phyloP scores from a whole-genome alignment of 495 filamentous ascomycete species.

The Penicillium malachiteum region DNA sequence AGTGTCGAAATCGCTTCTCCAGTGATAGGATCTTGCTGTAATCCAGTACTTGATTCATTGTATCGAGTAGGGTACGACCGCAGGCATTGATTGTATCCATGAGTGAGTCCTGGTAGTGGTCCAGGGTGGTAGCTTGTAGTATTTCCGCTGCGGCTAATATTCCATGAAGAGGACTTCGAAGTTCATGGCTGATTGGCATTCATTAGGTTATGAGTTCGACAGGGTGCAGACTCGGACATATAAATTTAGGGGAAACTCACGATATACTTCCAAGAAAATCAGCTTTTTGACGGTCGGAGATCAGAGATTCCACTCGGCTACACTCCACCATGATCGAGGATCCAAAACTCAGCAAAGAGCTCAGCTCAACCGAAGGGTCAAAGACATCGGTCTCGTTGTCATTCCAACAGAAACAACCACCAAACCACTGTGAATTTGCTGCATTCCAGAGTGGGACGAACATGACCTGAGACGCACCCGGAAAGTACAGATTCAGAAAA shows the following conservation, averaged over 20 bases:
- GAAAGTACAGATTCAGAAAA: slow-evolving; percentile 42
- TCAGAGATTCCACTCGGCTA: slow-evolving; percentile 55
- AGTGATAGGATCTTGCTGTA: slow-evolving; percentile 20
- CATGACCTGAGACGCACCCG: slow-evolving; percentile 38
- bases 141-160: slow-evolving; percentile 72
- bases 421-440: slow-evolving; percentile 64
- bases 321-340: slow-evolving; percentile 67
- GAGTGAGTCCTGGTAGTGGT: slow-evolving; percentile 56
- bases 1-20: slow-evolving; percentile 11
- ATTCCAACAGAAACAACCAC: slow-evolving; percentile 65
- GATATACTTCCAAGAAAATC: slow-evolving; percentile 75
- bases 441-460: slow-evolving; percentile 65
- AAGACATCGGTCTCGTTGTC: slow-evolving; percentile 37
- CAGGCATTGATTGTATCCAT: slow-evolving; percentile 72
- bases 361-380: slow-evolving; percentile 36
- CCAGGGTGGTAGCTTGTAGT: slow-evolving; percentile 36
- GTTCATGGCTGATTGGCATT: slow-evolving; percentile 55
- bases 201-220: not conserved
- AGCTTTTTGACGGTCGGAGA: slow-evolving; percentile 60
- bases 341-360: slow-evolving; percentile 58
- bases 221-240: too few relatives aligned
- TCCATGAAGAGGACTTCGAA: slow-evolving; percentile 73
- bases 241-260: slow-evolving; percentile 9
- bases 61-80: slow-evolving; percentile 65
- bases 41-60: slow-evolving; percentile 22